phyloP scores from a whole-genome alignment of 2,329 filamentous ascomycete species.

The Fusarium citri region DNA sequence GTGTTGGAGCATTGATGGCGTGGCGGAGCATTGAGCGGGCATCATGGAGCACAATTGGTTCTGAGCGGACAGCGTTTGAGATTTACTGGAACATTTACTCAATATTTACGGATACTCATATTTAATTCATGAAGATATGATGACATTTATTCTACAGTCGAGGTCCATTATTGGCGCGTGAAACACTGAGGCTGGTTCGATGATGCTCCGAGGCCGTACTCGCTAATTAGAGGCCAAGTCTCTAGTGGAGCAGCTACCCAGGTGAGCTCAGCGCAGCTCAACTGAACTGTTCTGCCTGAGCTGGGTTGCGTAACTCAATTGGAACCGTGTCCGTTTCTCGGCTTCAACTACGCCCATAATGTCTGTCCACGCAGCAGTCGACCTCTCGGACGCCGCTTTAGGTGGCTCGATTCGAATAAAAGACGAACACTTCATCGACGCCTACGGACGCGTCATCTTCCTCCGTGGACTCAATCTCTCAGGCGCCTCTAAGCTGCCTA shows the following conservation, averaged over 20 bases:
- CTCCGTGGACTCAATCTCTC: conserved; percentile 58
- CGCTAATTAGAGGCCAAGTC: conserved; percentile 30
- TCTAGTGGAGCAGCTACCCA: conserved; percentile 28
- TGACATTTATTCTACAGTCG: background rate
- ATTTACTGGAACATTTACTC: background rate
- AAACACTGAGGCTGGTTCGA: background rate
- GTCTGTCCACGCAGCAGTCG: conserved; percentile 46
- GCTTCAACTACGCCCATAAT: conserved; percentile 19
- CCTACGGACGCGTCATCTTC: conserved; percentile 52
- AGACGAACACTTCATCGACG: conserved; percentile 51
- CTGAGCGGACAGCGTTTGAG: conserved; percentile 27
- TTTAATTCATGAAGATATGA: conserved; percentile 30
- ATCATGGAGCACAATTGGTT: conserved; percentile 2
- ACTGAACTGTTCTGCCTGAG: background rate
- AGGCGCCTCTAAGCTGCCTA: conserved; percentile 56
- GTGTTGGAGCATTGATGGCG: background rate
- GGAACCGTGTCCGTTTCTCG: conserved; percentile 29
- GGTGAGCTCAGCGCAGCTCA: background rate
- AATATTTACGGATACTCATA: background rate
- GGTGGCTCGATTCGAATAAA: conserved; percentile 49
- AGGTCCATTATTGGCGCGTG: background rate
- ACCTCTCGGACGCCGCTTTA: conserved; percentile 52
- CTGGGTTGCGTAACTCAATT: conserved; percentile 28
- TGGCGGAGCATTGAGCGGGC: conserved; percentile 5
- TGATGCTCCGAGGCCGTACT: conserved; percentile 4